A percentile compares a stretch with the other conserved stretches of the same genome.
Conservation (phyloP, 2,329 filamentous ascomycete genomes). For the Pyricularia sp. region DNA sequence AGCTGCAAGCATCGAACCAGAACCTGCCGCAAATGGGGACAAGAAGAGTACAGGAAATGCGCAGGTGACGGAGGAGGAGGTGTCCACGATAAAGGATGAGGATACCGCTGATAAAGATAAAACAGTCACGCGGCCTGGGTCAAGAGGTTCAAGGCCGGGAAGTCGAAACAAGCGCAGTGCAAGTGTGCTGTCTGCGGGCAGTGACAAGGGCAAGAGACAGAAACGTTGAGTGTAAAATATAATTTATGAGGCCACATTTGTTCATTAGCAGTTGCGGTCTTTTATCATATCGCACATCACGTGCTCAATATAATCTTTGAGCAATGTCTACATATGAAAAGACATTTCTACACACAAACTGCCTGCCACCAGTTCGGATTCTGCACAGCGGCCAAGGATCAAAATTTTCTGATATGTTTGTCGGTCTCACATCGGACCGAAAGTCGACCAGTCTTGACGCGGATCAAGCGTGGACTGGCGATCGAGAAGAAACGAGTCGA, state of each 20-base stretch:
- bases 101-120: slow-evolving; percentile 16
- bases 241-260: neutral
- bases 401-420: neutral
- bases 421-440: neutral
- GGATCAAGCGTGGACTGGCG: neutral
- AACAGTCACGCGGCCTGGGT: slow-evolving; percentile 9
- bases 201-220: slow-evolving; percentile 50
- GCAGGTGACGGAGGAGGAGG: slow-evolving; percentile 9
- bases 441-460: neutral
- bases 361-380: neutral
- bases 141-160: slow-evolving; percentile 15
- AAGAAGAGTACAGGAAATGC: slow-evolving; percentile 7
- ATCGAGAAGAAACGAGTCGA: slow-evolving; percentile 10
- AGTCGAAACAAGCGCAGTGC: slow-evolving; percentile 64
- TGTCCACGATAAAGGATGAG: slow-evolving; percentile 12
- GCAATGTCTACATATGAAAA: neutral
- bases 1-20: neutral
- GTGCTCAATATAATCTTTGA: neutral
- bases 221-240: slow-evolving; percentile 30
- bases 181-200: slow-evolving; percentile 60
- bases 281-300: neutral
- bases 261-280: neutral
- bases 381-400: neutral
- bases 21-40: neutral
- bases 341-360: neutral